Conservation (phyloP, 192 early-diverging fungal genomes). For the Coemansia umbellata region DNA sequence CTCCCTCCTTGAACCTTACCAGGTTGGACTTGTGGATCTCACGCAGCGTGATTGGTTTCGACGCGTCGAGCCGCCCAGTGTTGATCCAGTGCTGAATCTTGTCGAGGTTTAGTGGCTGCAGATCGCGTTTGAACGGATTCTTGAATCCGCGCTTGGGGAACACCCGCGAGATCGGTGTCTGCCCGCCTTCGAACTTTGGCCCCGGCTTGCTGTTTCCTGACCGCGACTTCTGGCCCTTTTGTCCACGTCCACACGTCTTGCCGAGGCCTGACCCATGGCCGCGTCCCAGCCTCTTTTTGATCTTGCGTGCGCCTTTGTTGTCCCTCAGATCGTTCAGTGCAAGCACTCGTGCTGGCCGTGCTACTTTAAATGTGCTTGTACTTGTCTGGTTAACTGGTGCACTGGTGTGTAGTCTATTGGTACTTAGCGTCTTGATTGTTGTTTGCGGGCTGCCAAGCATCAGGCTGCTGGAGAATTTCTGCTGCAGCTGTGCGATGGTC, state of each 20-base stretch:
- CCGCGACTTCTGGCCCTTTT: conserved; percentile 87
- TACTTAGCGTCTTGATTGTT: no score
- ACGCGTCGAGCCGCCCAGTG: conserved; percentile 73
- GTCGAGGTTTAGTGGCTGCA: conserved; percentile 77
- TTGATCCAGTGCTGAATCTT: conserved; percentile 90
- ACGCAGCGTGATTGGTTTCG: conserved; percentile 78
- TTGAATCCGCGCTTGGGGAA: conserved; percentile 87
- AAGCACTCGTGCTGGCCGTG: conserved; percentile 15
- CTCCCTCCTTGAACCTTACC: conserved; percentile 70
- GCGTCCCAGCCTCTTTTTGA: conserved; percentile 67
- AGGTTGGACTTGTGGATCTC: conserved; percentile 37
- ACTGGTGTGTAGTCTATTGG: conserved; percentile 15
- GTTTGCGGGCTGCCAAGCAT: not conserved
- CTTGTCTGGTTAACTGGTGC: not conserved
- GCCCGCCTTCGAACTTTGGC: conserved; percentile 91
- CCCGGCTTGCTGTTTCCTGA: conserved; percentile 70
- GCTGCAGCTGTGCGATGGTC: conserved; percentile 17
- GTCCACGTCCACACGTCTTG: conserved; percentile 85
- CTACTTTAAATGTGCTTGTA: conserved; percentile 1
- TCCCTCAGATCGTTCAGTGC: conserved; percentile 38
- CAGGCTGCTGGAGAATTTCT: conserved; percentile 13
- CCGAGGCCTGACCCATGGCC: conserved; percentile 86
- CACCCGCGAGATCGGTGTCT: conserved; percentile 74
- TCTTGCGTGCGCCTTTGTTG: conserved; percentile 37
- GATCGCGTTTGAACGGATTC: conserved; percentile 57